phyloP scores from a whole-genome alignment of 2,329 filamentous ascomycete species.

The Trichophyton mentagrophytes region DNA sequence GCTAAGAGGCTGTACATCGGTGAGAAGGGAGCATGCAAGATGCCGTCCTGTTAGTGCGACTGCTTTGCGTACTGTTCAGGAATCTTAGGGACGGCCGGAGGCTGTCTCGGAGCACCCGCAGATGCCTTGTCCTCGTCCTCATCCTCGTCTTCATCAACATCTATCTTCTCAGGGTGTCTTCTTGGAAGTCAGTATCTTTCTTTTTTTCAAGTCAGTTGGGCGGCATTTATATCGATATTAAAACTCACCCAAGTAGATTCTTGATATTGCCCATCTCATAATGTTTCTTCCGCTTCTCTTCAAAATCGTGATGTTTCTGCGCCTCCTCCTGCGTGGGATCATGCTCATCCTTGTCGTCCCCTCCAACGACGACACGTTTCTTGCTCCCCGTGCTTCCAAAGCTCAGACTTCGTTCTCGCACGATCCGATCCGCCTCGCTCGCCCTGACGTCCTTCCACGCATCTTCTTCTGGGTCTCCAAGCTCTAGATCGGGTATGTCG shows the following conservation, averaged over 20 bases:
- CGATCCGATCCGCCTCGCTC: slow-evolving; percentile 34
- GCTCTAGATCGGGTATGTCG: slow-evolving; percentile 76
- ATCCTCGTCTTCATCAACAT: slow-evolving; percentile 27
- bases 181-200: not conserved
- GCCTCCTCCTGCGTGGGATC: slow-evolving; percentile 53
- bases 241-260: slow-evolving; percentile 59
- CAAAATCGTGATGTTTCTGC: slow-evolving; percentile 87
- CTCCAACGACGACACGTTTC: slow-evolving; percentile 71
- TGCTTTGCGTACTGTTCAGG: slow-evolving; percentile 15
- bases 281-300: slow-evolving; percentile 84
- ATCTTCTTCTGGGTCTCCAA: slow-evolving; percentile 77
- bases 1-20: not conserved
- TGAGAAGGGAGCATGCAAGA: not conserved
- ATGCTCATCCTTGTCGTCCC: slow-evolving; percentile 24
- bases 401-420: slow-evolving; percentile 30
- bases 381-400: slow-evolving; percentile 28
- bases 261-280: slow-evolving; percentile 98
- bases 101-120: slow-evolving; percentile 11
- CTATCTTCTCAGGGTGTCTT: slow-evolving; percentile 52
- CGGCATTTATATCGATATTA: not conserved
- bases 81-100: slow-evolving; percentile 24
- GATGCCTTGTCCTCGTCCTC: not conserved
- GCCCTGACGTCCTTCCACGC: slow-evolving; percentile 22
- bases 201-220: not conserved
- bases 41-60: not conserved